Evolutionary conservation across 2,329 filamentous ascomycete species (phyloP), one percentile per base, ranked within the genome.

Genomic region (Raffaelea deltoideospora): DNA sequence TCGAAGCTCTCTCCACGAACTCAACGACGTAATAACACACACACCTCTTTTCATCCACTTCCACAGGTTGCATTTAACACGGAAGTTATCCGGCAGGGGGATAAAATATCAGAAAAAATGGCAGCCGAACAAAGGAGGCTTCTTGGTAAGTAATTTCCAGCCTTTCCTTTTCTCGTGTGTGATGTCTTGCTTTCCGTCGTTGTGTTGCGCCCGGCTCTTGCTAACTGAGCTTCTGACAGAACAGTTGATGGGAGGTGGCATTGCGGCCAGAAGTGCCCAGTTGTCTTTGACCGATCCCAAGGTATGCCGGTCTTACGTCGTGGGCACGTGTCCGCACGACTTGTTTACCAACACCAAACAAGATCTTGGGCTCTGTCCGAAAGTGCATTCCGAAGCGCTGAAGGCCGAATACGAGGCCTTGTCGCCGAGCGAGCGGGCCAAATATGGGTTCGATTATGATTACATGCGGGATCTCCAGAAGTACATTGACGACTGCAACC

Each of bases 321-420:
- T 75, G 43, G 90, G 90, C 49, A 92, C 84, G 41, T 98, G 90
- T 57, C 90, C 90, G 1, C 88, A 96, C 66, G 90, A 98, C 55
- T 84, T 98, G 53, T 98, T 98, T 70, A 98, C 88, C 46, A 98
- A 98, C 63, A 98, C 90, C 32, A 96, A 95, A 64, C 87, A 96
- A 68, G 90, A 98, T 56, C 72, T 96, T 24, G 90, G 90, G 3
- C 72, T 76, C 1, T 98, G 90, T 53, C 73, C 83, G 34, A 90
- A 88, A 55, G 72, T 88, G 20, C 90, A 98, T 61, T 82, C 76
- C 34, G 87, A 95, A 55, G 75, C 76, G 11, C 69, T 96, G 46
- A 95, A 94, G 59, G 66, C 77, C 33, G 87, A 98, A 55, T 98
- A 90, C 57, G 81, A 92, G 48, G 67, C 63, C 1, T 74, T 90